Evolutionary conservation across 2,329 filamentous ascomycete species (phyloP).

Genomic region (Taxawa tesnikishii): DNA sequence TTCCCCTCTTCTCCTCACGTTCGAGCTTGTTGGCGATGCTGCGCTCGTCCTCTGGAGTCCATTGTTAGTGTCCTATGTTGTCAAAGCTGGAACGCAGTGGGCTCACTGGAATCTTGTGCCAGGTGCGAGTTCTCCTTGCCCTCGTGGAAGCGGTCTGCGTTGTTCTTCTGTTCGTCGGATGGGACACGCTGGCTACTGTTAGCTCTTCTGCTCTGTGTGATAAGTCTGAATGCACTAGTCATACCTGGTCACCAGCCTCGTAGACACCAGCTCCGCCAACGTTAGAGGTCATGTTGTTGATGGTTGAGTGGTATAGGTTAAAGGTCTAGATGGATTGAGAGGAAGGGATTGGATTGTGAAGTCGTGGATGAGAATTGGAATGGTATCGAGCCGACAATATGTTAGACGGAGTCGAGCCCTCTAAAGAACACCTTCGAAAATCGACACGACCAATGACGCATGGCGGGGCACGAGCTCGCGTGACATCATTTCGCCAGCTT

Average conservation of each 20-base stretch:
- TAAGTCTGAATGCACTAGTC: constrained; percentile 1
- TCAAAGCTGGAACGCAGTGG: background rate
- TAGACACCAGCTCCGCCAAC: constrained; percentile 58
- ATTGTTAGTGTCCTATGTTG: constrained; percentile 3
- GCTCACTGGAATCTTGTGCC: constrained; percentile 57
- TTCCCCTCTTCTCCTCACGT: constrained; percentile 45
- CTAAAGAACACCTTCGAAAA: too few relatives aligned
- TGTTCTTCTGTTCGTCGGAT: constrained; percentile 32
- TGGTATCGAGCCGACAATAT: too few relatives aligned
- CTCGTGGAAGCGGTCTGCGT: constrained; percentile 54
- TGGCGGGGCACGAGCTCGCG: too few relatives aligned
- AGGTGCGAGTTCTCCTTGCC: constrained; percentile 58
- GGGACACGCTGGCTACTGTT: constrained; percentile 37
- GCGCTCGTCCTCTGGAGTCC: constrained; percentile 53
- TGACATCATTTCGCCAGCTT: too few relatives aligned
- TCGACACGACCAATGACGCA: too few relatives aligned
- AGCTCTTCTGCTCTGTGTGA: background rate
- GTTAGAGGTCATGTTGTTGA: constrained; percentile 45
- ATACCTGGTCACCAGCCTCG: constrained; percentile 60
- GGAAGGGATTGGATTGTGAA: constrained; percentile 1
- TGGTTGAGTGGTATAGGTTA: too few relatives aligned
- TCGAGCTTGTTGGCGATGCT: constrained; percentile 60
- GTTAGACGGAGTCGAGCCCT: too few relatives aligned
- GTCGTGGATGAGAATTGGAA: constrained; percentile 1
- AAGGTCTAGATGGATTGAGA: constrained; percentile 1